Base-by-base conservation (phyloP, 441 rosid genomes). In the Syzygium syzygioides region DNA sequence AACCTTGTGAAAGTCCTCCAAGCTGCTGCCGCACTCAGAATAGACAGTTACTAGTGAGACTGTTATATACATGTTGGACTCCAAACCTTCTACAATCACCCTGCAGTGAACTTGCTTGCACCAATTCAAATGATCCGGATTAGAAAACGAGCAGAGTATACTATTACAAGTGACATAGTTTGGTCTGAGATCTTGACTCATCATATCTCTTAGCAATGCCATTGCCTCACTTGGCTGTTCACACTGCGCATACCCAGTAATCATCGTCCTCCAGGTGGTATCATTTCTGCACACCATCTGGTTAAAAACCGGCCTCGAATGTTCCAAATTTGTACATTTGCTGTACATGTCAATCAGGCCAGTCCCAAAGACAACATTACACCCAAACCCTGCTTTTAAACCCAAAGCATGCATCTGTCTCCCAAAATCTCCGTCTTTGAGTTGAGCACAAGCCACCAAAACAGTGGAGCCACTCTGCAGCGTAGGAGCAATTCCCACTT, bases 41-140 rank as follows among this genome's bases (percentile, higher is more conserved):
- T 89, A 91, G 8, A 88, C 92, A 19, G 90, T 90, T 14, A 88
- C 92, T 18, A 92, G 91, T 60, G 93, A 86, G 17, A 88, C 90
- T 12, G 84, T 85, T 85, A 90, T 19, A 86, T 87, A 90, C n/a
- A 10, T 66, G 88, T 91, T 90, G 32, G 86, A 87, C 79, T 91
- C 90, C 17, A 91, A 85, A 80, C 92, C 93, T 71, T 71, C 89
- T 18, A 56, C 76, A 64, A 91, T 91, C 62, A 92, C 79, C 79
- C 90, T 57, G 86, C 92, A 90, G 79, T 92, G 93, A 87, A 93
- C 90, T 89, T 93, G 92, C 88, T 88, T 87, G 90, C 91, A 91
- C 87, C 85, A 90, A 28, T 80, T 85, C 64, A 88, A 85, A 90
- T 89, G 59, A 45, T 88, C 64, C 19, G 87, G 86, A 86, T 88